Conservation (phyloP, 345 rosid species). For the Alliaria petiolata region DNA sequence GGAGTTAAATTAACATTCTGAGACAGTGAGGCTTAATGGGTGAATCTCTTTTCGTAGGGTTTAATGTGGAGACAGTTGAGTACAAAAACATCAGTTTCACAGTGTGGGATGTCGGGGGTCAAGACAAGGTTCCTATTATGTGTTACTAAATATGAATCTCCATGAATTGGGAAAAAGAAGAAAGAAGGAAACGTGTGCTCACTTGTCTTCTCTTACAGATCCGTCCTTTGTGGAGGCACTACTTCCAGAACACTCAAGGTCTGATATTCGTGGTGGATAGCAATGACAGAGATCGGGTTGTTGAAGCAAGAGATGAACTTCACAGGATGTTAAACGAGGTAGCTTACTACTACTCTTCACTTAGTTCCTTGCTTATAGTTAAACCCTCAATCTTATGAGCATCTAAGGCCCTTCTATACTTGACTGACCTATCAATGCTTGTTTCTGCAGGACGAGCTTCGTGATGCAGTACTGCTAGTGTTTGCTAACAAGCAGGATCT, state of each 20-base stretch:
- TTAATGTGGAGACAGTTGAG: conserved; percentile 87
- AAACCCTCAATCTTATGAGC: background rate
- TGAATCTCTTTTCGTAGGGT: conserved; percentile 42
- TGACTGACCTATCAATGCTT: background rate
- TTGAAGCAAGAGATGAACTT: conserved; percentile 78
- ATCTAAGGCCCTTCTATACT: background rate
- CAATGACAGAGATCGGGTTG: conserved; percentile 52
- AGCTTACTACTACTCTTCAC: background rate
- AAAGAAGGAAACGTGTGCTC: background rate
- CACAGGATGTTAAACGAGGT: conserved; percentile 94
- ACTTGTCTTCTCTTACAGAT: conserved; percentile 42
- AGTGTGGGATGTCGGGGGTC: conserved; percentile 95
- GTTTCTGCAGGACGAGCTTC: conserved; percentile 67
- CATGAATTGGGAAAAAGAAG: background rate
- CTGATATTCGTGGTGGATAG: conserved; percentile 87
- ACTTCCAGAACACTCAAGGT: conserved; percentile 85
- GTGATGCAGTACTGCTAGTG: conserved; percentile 86
- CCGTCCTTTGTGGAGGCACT: conserved; percentile 90
- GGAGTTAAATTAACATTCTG: too few species aligned
- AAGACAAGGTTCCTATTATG: conserved; percentile 61
- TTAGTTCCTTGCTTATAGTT: background rate
- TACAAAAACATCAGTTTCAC: conserved; percentile 93
- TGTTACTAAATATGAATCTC: background rate
- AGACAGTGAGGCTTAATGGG: background rate
- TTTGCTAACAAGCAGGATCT: conserved; percentile 94